These are phyloP conservation scores for Alternaria infectoria DNA, from an alignment of 2,329 filamentous ascomycete genomes.

Conservation along the genomic window DNA sequence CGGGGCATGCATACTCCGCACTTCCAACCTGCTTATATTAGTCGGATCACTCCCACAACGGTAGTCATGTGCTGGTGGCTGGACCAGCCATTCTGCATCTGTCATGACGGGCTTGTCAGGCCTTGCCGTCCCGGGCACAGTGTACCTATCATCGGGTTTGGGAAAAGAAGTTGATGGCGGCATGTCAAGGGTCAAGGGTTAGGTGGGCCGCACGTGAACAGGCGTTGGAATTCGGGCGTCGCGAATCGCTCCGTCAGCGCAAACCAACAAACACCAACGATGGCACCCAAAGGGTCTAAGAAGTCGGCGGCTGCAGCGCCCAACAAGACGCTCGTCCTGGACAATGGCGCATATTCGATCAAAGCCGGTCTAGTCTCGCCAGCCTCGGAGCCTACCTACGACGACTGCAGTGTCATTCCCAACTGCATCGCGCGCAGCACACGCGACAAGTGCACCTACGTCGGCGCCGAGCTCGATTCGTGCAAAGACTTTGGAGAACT, in stretches of 20 bases:
- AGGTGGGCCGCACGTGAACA: slow-evolving; percentile 11
- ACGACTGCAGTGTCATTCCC: slow-evolving; percentile 72
- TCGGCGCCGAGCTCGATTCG: slow-evolving; percentile 77
- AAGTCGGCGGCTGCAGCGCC: slow-evolving; percentile 29
- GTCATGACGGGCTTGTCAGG: not conserved
- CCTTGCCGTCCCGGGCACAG: not conserved
- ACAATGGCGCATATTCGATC: slow-evolving; percentile 90
- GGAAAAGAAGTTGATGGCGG: not conserved
- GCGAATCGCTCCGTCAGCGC: not conserved
- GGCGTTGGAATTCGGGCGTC: not conserved
- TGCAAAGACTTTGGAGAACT: slow-evolving; percentile 92
- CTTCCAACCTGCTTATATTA: not conserved
- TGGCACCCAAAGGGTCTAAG: slow-evolving; percentile 44
- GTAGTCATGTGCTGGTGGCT: not conserved
- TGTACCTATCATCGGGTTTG: not conserved
- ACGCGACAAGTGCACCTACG: slow-evolving; percentile 77
- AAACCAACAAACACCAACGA: slow-evolving; percentile 9
- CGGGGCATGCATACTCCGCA: slow-evolving; percentile 5
- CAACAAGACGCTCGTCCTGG: slow-evolving; percentile 75
- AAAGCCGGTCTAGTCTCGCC: slow-evolving; percentile 78
- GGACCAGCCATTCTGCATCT: not conserved
- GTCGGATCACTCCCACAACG: not conserved
- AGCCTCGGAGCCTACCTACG: slow-evolving; percentile 30
- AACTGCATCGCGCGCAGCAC: slow-evolving; percentile 85
- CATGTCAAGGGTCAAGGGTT: not conserved